These are phyloP conservation scores for Chaetoscypha palmicola DNA, from an alignment of 2,329 filamentous ascomycete species.

Conservation along the genomic window DNA sequence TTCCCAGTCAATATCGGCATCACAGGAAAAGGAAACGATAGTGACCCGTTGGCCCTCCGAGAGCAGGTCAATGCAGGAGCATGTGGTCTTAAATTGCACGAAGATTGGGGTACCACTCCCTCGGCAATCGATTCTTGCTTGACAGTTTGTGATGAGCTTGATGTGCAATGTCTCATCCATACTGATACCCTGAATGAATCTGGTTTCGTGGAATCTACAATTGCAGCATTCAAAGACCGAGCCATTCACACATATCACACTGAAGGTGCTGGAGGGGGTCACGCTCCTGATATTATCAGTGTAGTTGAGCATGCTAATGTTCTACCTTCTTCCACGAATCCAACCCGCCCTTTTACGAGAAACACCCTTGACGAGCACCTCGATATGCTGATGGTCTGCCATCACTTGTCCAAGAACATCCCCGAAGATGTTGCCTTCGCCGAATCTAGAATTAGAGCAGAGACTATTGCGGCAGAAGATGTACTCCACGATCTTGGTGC, in stretches of 20 bases:
- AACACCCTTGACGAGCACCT: conserved; percentile 96
- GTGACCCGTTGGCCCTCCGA: conserved; percentile 58
- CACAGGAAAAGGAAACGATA: conserved; percentile 91
- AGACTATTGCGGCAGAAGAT: conserved; percentile 95
- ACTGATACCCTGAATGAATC: conserved; percentile 96
- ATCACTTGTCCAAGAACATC: conserved; percentile 86
- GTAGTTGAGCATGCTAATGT: conserved; percentile 87
- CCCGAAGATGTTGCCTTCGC: conserved; percentile 95
- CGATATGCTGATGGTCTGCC: conserved; percentile 98
- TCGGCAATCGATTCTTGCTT: conserved; percentile 86
- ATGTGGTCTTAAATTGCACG: conserved; percentile 87
- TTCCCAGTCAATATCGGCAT: conserved; percentile 85
- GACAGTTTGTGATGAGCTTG: conserved; percentile 78
- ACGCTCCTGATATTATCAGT: conserved; percentile 91
- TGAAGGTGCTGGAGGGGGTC: conserved; percentile 88
- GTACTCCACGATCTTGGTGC: conserved; percentile 91
- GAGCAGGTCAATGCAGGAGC: conserved; percentile 80
- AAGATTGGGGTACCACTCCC: conserved; percentile 92
- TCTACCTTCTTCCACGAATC: conserved; percentile 84
- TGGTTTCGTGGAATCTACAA: conserved; percentile 90
- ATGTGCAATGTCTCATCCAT: conserved; percentile 90
- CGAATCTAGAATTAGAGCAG: conserved; percentile 85
- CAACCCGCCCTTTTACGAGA: conserved; percentile 79
- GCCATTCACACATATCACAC: conserved; percentile 97
- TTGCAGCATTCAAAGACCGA: conserved; percentile 75